Base-by-base conservation (phyloP, 768 basidiomycete genomes). In the Sarcodon sp. region DNA sequence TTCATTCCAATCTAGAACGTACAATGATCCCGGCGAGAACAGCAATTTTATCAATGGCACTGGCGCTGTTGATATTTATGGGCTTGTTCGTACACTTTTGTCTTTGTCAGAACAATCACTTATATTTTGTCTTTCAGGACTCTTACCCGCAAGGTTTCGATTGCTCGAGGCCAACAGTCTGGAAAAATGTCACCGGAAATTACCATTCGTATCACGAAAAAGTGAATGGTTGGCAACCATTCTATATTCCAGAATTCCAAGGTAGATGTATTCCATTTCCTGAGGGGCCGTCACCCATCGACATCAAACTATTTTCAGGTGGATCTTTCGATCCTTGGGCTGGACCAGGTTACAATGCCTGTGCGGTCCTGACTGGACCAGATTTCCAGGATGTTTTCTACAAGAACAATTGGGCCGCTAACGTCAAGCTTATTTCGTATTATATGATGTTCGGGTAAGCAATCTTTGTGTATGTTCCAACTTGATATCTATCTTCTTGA, bases 261-360 rank as follows among this genome's bases (percentile, higher is more conserved):
- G 58, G 43, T 48, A 39, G 33, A 32, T 57, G 11, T 56, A 39
- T 16, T 12, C 11, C 36, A 11, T 38, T 35, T 41, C 16, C 35
- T 32, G 33, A 65, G 15, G 9, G 33, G 13, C 35, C 21, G 9
- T 27, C 13, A 33, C 31, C 33, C 68, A 79, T 63, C 82, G 79
- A 58, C 81, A 85, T 15, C 43, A 11, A 13, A 33, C 35, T n/a
- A 6, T n/a, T 13, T n/a, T n/a, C 36, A 68, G 83, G 75, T 10
- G 87, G 87, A 5, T 72, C 84, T 8, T 88, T 78, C 54, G 87
- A 90, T 58, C 79, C 86, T 3, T 91, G 85, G 84, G 88, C 82
- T 3, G 79, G 82, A 21, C 83, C 85, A 51, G 80, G 83, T 38
- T 88, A 87, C 56, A 70, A 65, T 1, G 66, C 72, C 3, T 89